A percentile compares a stretch with the other conserved stretches of the same genome.
These are phyloP conservation scores for Colletotrichum gloeosporioides DNA, from an alignment of 2,329 filamentous ascomycete genomes.

Conservation along the genomic window DNA sequence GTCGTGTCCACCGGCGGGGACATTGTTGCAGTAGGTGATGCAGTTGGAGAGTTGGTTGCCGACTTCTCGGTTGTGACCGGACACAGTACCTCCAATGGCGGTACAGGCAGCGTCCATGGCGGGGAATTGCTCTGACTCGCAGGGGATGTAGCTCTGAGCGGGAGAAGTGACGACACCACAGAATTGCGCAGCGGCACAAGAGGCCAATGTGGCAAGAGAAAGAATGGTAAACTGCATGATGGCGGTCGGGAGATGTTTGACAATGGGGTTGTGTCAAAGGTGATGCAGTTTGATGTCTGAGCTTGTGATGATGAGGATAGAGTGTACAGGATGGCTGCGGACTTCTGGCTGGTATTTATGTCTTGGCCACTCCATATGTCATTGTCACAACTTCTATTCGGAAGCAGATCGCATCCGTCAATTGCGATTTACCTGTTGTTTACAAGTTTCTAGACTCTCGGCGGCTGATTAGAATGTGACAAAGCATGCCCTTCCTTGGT, in stretches of 20 bases:
- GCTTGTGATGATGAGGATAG: neutral
- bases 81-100: neutral
- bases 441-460: neutral
- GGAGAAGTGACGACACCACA: conserved; percentile 1
- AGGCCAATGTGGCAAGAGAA: neutral
- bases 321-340: neutral
- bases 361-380: neutral
- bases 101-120: neutral
- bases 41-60: neutral
- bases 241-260: neutral
- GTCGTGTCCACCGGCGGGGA: neutral
- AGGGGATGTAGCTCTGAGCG: neutral
- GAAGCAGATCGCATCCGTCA: neutral
- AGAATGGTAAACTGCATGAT: neutral
- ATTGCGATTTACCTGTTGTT: neutral
- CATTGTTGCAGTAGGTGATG: conserved; percentile 11
- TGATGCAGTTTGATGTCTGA: neutral
- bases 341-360: neutral
- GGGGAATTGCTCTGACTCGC: neutral
- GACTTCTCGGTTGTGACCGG: neutral
- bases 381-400: neutral
- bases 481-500: neutral
- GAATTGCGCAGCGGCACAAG: neutral
- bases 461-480: neutral
- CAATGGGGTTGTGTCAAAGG: neutral